phyloP scores from a whole-genome alignment of 805 yeast species.

The Kodamaea lidongshanica region DNA sequence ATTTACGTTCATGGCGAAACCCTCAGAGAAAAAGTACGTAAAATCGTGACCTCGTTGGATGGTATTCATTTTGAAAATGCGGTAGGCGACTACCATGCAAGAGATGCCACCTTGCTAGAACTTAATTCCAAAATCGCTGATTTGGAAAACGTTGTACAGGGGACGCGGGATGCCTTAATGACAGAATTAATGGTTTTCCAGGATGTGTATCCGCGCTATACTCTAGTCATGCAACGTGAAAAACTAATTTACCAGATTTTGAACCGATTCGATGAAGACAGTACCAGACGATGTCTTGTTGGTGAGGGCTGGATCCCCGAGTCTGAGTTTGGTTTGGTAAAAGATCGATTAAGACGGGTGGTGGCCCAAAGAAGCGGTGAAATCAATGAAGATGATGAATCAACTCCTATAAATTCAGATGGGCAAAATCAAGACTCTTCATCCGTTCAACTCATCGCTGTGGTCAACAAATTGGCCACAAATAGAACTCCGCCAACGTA shows the following conservation, averaged over 20 bases:
- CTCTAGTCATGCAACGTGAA: conserved; percentile 43
- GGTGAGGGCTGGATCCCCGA: conserved; percentile 75
- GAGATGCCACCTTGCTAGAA: conserved; percentile 24
- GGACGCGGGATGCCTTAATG: conserved; percentile 31
- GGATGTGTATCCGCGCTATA: conserved; percentile 28
- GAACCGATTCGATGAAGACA: conserved; percentile 64
- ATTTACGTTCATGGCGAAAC: conserved; percentile 38
- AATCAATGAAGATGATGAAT: not conserved
- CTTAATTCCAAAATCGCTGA: conserved; percentile 29
- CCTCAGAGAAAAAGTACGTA: conserved; percentile 27
- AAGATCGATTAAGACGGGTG: conserved; percentile 36
- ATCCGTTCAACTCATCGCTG: conserved; percentile 24
- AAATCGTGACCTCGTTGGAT: conserved; percentile 33
- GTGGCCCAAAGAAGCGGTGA: conserved; percentile 6
- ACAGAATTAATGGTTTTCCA: conserved; percentile 34
- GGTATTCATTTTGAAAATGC: conserved; percentile 34
- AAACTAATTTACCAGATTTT: conserved; percentile 52
- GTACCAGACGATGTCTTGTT: conserved; percentile 56
- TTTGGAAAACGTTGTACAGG: conserved; percentile 25
- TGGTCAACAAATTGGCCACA: conserved; percentile 56
- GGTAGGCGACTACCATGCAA: conserved; percentile 22
- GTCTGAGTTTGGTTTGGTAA: conserved; percentile 37
- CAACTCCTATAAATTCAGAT: conserved; percentile 14
- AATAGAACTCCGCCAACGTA: conserved; percentile 89
- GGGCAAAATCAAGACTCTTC: conserved; percentile 42